These are phyloP conservation scores for Cydonia oblonga DNA, from an alignment of 331 rosid species.

Conservation along the genomic window DNA sequence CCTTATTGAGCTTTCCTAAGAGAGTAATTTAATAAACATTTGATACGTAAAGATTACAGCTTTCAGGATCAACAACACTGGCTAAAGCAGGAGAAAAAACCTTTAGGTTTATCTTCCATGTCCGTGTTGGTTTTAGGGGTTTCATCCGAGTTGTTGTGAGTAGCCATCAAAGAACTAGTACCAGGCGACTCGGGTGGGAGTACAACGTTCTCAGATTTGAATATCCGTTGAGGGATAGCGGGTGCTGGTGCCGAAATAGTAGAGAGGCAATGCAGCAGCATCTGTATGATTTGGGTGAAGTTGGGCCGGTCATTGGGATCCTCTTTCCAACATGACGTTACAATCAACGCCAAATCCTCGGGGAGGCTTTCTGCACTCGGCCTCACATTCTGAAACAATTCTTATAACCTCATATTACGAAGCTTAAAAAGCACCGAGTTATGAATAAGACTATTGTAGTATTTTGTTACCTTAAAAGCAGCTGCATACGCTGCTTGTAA, in stretches of 20 bases:
- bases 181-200: constrained; percentile 94
- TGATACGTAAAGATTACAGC: background rate
- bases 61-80: constrained; percentile 50
- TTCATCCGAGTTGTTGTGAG: constrained; percentile 33
- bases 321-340: constrained; percentile 93
- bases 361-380: constrained; percentile 86
- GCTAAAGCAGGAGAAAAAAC: constrained; percentile 64
- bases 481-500: constrained; percentile 95
- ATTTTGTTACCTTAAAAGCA: constrained; percentile 66
- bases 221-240: constrained; percentile 31
- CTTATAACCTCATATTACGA: background rate
- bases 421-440: background rate
- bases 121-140: constrained; percentile 16
- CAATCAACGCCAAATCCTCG: constrained; percentile 59
- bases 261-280: constrained; percentile 66
- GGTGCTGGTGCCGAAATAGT: constrained; percentile 41
- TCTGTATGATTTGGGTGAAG: constrained; percentile 74
- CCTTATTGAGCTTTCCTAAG: background rate
- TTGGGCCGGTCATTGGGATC: constrained; percentile 74
- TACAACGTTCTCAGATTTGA: constrained; percentile 54
- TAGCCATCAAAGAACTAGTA: constrained; percentile 70
- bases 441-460: background rate
- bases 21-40: no score
- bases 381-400: constrained; percentile 67
- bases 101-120: constrained; percentile 44